Evolutionary conservation across 1,284 basidiomycete genomes (phyloP).

Genomic region (Moniliella sp.): DNA sequence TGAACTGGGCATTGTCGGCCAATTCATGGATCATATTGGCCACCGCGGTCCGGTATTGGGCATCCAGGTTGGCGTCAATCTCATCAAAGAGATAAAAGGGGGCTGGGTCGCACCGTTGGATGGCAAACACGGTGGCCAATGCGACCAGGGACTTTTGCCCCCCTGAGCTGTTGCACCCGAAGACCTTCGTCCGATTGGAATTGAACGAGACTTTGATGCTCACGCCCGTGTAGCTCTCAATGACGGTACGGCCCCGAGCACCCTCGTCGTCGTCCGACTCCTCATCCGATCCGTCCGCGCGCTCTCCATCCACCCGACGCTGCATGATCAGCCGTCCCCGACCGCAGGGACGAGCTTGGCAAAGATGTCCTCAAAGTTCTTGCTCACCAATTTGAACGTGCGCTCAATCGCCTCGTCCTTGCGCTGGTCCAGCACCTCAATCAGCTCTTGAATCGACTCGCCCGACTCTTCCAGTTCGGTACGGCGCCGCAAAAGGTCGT

Average conservation of each 20-base stretch:
- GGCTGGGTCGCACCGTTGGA: conserved; percentile 95
- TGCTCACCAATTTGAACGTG: conserved; percentile 91
- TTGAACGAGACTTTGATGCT: conserved; percentile 97
- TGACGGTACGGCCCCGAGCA: conserved; percentile 39
- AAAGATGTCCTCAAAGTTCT: conserved; percentile 89
- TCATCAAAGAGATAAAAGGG: conserved; percentile 99
- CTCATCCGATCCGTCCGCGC: background rate
- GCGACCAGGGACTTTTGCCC: conserved; percentile 95
- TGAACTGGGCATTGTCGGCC: conserved; percentile 71
- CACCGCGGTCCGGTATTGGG: conserved; percentile 87
- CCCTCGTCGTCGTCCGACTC: conserved; percentile 6
- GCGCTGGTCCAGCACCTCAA: conserved; percentile 75
- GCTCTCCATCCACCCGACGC: conserved; percentile 52
- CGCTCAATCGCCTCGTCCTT: conserved; percentile 96
- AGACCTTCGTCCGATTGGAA: conserved; percentile 88
- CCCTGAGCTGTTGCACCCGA: conserved; percentile 82
- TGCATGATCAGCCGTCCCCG: conserved; percentile 76
- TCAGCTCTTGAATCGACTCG: conserved; percentile 73
- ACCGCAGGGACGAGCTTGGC: conserved; percentile 82
- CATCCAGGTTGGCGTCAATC: conserved; percentile 92
- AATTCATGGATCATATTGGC: conserved; percentile 88
- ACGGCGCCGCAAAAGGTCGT: conserved; percentile 62
- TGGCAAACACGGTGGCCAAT: conserved; percentile 85
- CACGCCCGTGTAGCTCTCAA: conserved; percentile 88
- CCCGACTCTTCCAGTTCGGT: conserved; percentile 76